Base-by-base conservation (phyloP, 345 rosid genomes). In the Acer negundo region DNA sequence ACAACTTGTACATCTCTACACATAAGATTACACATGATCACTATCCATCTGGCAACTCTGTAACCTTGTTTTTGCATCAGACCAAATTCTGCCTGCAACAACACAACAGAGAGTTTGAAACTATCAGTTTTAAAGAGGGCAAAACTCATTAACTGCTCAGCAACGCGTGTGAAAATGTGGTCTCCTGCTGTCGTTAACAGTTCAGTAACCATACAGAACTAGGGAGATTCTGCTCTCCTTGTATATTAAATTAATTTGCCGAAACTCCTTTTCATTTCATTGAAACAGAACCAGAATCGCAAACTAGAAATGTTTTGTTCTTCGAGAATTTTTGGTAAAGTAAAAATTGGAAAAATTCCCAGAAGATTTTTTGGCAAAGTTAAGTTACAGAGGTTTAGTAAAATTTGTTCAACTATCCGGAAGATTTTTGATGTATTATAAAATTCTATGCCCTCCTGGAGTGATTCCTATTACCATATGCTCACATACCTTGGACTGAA, bases 401-500 rank as follows among this genome's bases (percentile, higher is more conserved):
- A 42, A 42, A 8, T 42, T 42, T 42, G 46, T 49, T 19, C 62
- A 46, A 42, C 56, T 47, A 53, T 6, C 16, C 17, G 28, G 55
- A 68, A 46, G 28, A 35, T 20, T 70, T 17, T 17, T 38, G n/a
- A 75, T 40, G 53, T 10, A 42, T 22, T 75, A 15, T 0, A 63
- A 62, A 49, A 15, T 0, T 22, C 5, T n/a, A 47, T 11, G 63
- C 22, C 44, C 55, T 67, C 9, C 59, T 10, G 15, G 10, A 55
- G 44, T 78, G 62, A 81, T 49, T 56, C 12, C 55, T 24, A 70
- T 63, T 11, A 28, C 66, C 55, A 67, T 19, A 69, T 53, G 49
- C 75, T 75, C 62, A 67, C 35, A 13, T 82, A 83, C 85, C 87
- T 81, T 53, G 77, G 42, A 65, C 24, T 49, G 68, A 75, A 42